Evolutionary conservation across 371 early-diverging fungal species (phyloP), one percentile per base, ranked within the genome.

Genomic region (Apophysomyces trapeziformis): DNA sequence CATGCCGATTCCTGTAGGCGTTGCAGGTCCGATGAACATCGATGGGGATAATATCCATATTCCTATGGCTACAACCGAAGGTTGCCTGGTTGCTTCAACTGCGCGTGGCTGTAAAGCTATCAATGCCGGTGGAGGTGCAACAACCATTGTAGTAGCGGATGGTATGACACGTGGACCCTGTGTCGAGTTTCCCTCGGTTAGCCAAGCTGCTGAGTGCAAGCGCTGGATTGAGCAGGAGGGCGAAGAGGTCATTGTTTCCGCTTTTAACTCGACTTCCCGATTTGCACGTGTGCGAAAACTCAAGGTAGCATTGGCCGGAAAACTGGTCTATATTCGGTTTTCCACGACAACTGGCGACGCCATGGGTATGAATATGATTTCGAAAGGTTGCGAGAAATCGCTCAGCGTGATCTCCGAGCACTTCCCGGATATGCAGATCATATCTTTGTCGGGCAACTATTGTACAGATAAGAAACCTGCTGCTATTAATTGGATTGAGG

Each of bases 331-430:
- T 61, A 86, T 95, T 59, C 90, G 97, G 16, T 97, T 97, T 79
- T 76, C 89, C 4, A 96, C 97, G 0, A 86, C 90, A 2, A 97
- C 98, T 0, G 98, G 98, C 46, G 98, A 98, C 74, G 98, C 98
- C 2, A 98, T 98, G 98, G 98, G 98, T 18, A 98, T 98, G 98
- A 98, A 98, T 80, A 98, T 98, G 98, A 96, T 97, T 57, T 96
- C 96, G 39, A 98, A 98, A 76, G 97, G 97, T 14, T 92, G 92
- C 68, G 95, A 95, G 77, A 86, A 89, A 66, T 84, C 93, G 0
- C 70, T 94, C 56, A 75, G 79, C 46, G 78, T 80, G 1, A 79
- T 95, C 56, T 63, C 75, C 18, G 84, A 87, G n/a, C 65, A 71
- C 11, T 95, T 88, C 75, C 88, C 90, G 8, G 86, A 84, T 57